These are phyloP conservation scores for Dactylonectria macrodidyma DNA, from an alignment of 2,329 filamentous ascomycete species.

Conservation along the genomic window DNA sequence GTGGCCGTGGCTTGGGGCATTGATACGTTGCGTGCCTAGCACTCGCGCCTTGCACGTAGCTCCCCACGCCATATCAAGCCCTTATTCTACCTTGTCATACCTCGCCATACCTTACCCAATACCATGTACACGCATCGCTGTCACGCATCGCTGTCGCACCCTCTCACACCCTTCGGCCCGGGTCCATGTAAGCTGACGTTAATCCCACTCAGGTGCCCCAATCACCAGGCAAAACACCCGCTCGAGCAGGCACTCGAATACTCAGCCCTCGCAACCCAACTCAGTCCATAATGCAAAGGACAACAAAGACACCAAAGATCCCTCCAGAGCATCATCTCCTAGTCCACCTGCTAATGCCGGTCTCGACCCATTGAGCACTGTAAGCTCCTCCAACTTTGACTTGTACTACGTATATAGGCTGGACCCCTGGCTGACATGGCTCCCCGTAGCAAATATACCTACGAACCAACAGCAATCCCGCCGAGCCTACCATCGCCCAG, in stretches of 20 bases:
- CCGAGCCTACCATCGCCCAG: constrained; percentile 65
- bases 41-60: neutral
- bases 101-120: neutral
- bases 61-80: neutral
- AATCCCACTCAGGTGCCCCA: constrained; percentile 37
- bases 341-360: constrained; percentile 46
- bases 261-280: constrained; percentile 68
- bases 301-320: constrained; percentile 50
- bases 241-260: constrained; percentile 47
- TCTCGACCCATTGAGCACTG: constrained; percentile 58
- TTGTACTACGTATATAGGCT: neutral
- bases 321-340: constrained; percentile 46
- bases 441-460: constrained; percentile 56
- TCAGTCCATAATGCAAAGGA: constrained; percentile 65
- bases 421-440: constrained; percentile 5
- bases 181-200: constrained; percentile 46
- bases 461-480: constrained; percentile 53
- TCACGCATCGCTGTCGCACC: neutral
- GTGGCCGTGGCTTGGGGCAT: neutral
- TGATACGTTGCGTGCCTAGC: neutral
- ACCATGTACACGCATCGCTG: neutral
- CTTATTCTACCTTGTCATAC: neutral
- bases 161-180: neutral
- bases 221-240: constrained; percentile 42
- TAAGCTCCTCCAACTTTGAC: constrained; percentile 39